A percentile compares a stretch with the other conserved stretches of the same genome.
phyloP scores from a whole-genome alignment of 2,329 filamentous ascomycete genomes.

The Penicillium palitans region DNA sequence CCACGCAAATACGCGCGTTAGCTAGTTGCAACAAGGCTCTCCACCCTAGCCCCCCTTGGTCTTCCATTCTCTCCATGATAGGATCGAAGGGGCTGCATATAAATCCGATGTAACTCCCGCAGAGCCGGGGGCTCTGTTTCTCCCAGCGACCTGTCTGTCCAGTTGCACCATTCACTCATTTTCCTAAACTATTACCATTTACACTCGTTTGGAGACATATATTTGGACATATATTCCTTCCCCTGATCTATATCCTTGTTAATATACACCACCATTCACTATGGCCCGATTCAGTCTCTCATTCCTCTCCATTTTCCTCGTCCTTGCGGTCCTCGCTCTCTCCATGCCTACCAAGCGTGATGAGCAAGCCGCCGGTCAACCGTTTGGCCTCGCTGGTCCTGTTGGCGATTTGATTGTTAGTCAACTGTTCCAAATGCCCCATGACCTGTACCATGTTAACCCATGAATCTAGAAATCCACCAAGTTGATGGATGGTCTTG shows the following conservation, averaged over 20 bases:
- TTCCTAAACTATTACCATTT: background rate
- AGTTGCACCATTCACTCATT: slow-evolving; percentile 8
- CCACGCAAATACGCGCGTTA: background rate
- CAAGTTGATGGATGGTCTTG: slow-evolving; percentile 20
- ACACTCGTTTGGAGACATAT: slow-evolving; percentile 15
- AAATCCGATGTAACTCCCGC: slow-evolving; percentile 11
- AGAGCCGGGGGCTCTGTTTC: background rate
- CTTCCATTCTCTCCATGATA: slow-evolving; percentile 4
- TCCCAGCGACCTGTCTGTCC: slow-evolving; percentile 1
- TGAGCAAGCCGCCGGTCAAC: background rate
- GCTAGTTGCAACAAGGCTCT: background rate
- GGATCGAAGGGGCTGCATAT: slow-evolving; percentile 18
- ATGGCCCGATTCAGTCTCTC: slow-evolving; percentile 38
- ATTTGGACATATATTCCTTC: slow-evolving; percentile 13
- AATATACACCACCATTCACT: slow-evolving; percentile 12
- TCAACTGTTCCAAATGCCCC: background rate
- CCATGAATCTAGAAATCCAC: slow-evolving; percentile 14
- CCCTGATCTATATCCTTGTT: slow-evolving; percentile 1
- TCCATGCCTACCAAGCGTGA: slow-evolving; percentile 32
- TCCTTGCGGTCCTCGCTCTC: slow-evolving; percentile 32
- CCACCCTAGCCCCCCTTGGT: slow-evolving; percentile 1
- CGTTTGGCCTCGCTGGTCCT: slow-evolving; percentile 13
- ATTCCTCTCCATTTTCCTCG: slow-evolving; percentile 31
- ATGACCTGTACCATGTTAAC: background rate
- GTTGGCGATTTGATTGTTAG: slow-evolving; percentile 23